Evolutionary conservation across 2,329 filamentous ascomycete genomes (phyloP).

Genomic region (Alternaria solani): DNA sequence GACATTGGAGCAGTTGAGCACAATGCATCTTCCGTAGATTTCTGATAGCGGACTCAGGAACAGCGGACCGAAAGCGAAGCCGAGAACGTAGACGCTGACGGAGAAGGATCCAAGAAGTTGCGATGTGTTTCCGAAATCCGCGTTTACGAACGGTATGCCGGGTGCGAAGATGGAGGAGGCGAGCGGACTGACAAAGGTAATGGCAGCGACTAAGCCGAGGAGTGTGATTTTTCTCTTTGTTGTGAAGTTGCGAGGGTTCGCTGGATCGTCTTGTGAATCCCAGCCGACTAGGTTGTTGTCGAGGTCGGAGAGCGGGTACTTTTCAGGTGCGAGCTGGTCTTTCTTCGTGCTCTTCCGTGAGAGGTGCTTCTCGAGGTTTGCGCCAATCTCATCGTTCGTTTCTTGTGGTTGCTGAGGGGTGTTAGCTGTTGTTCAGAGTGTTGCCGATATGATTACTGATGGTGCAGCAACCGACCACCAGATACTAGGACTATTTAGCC

Average conservation of each 20-base stretch:
- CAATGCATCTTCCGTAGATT: conserved; percentile 45
- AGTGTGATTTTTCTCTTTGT: conserved; percentile 38
- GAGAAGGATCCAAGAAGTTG: conserved; percentile 41
- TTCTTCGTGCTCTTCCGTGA: conserved; percentile 42
- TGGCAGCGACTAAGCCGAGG: conserved; percentile 38
- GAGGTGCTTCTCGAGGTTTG: conserved; percentile 42
- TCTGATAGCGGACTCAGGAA: conserved; percentile 47
- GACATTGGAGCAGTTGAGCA: conserved; percentile 52
- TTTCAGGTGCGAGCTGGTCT: conserved; percentile 36
- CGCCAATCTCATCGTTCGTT: conserved; percentile 26
- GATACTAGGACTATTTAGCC: background rate
- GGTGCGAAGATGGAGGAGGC: conserved; percentile 50
- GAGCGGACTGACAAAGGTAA: conserved; percentile 48
- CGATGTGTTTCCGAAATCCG: conserved; percentile 44
- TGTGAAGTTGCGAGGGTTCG: conserved; percentile 46
- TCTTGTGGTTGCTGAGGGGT: conserved; percentile 16
- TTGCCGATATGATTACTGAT: background rate
- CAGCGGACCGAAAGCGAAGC: conserved; percentile 45
- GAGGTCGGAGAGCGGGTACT: conserved; percentile 44
- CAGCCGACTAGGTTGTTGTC: conserved; percentile 48
- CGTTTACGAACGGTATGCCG: conserved; percentile 40
- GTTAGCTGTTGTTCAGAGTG: conserved; percentile 1
- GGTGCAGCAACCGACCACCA: background rate
- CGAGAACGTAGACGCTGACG: conserved; percentile 49
- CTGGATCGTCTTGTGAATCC: conserved; percentile 46